These are phyloP conservation scores for Dalbergia oliveri DNA, from an alignment of 306 rosid species.

Conservation along the genomic window DNA sequence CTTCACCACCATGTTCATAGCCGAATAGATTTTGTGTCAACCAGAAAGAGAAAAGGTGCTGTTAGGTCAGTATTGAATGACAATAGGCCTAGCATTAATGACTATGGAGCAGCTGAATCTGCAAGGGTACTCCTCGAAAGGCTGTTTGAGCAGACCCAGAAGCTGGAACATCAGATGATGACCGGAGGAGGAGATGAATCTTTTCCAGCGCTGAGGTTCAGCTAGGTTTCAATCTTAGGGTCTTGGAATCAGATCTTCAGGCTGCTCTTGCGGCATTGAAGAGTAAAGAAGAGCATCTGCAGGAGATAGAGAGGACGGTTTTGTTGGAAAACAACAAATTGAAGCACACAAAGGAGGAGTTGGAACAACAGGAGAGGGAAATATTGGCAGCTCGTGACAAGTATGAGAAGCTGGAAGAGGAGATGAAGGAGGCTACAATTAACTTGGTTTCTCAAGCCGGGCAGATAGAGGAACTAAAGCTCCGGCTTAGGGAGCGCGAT, in stretches of 20 bases:
- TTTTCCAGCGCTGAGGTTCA: conserved; percentile 52
- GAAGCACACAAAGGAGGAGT: conserved; percentile 70
- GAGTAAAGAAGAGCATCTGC: conserved; percentile 82
- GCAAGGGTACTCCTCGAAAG: conserved; percentile 87
- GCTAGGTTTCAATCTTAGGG: conserved; percentile 64
- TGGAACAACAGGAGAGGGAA: conserved; percentile 76
- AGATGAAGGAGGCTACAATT: conserved; percentile 70
- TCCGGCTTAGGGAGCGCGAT: conserved; percentile 65
- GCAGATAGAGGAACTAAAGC: conserved; percentile 70
- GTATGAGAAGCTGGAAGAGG: conserved; percentile 67
- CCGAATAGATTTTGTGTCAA: conserved; percentile 43
- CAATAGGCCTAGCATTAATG: conserved; percentile 53
- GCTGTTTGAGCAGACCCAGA: conserved; percentile 83
- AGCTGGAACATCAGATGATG: conserved; percentile 70
- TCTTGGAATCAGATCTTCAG: conserved; percentile 73
- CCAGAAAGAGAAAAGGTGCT: conserved; percentile 45
- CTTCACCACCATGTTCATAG: conserved; percentile 24
- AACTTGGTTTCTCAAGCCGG: conserved; percentile 71
- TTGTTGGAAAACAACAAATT: conserved; percentile 65
- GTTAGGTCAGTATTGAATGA: conserved; percentile 60
- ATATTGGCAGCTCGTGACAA: conserved; percentile 63
- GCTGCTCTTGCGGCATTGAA: conserved; percentile 71
- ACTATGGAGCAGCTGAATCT: conserved; percentile 71
- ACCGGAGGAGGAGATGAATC: conserved; percentile 44
- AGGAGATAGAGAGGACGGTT: conserved; percentile 74